Evolutionary conservation across 1,284 basidiomycete genomes (phyloP).

Genomic region (Tilletia walkeri): DNA sequence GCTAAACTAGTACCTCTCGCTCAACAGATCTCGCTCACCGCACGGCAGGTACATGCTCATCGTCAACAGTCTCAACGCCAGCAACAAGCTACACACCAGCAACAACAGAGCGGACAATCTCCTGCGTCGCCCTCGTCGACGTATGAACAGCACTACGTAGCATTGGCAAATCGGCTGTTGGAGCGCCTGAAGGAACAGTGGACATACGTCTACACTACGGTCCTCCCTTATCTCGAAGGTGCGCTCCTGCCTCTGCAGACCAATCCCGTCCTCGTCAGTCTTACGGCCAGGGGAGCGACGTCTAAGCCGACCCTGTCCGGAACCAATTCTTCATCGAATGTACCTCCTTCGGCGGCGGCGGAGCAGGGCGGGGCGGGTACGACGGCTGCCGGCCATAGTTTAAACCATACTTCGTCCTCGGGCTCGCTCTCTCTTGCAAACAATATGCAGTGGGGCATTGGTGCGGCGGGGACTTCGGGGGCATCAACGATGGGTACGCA

Average conservation of each 20-base stretch:
- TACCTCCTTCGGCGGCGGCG: too few relatives aligned
- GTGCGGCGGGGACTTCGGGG: too few relatives aligned
- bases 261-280: conserved; percentile 3
- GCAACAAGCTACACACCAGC: background rate
- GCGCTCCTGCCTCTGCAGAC: background rate
- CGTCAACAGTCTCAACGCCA: background rate
- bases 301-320: background rate
- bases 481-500: too few relatives aligned
- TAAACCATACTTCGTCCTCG: background rate
- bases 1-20: background rate
- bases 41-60: background rate
- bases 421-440: background rate
- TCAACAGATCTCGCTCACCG: background rate
- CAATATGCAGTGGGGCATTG: too few relatives aligned
- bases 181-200: background rate
- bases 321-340: too few relatives aligned
- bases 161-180: background rate
- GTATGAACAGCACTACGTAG: conserved; percentile 1
- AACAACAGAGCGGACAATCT: background rate
- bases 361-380: too few relatives aligned
- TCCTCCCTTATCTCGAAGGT: background rate
- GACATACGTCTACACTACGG: background rate
- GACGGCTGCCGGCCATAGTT: background rate
- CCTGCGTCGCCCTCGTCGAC: background rate
- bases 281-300: background rate